Percentiles rank a stretch among this genome's conserved stretches.
Evolutionary conservation across 2,329 filamentous ascomycete species (phyloP).

Genomic region (Cordyceps cicadae): DNA sequence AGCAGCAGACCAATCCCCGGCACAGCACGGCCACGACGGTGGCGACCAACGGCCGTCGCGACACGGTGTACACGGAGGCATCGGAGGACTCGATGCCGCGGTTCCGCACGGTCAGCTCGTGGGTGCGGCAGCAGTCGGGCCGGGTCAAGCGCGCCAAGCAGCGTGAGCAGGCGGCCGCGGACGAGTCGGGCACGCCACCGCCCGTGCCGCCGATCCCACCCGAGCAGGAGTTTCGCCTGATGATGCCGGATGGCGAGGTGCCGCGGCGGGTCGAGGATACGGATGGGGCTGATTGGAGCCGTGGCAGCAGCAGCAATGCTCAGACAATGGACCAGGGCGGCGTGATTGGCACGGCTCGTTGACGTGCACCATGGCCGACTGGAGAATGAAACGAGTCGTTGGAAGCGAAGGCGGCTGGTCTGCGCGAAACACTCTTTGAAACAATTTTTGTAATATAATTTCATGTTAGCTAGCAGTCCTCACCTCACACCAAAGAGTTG

Average conservation of each 20-base stretch:
- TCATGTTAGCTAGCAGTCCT: not conserved
- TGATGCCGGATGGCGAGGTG: slow-evolving; percentile 43
- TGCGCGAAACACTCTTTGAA: not conserved
- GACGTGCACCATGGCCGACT: not conserved
- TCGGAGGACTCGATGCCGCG: slow-evolving; percentile 47
- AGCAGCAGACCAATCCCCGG: slow-evolving; percentile 10
- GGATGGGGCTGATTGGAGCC: not conserved
- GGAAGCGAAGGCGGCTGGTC: not conserved
- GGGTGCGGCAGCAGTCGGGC: slow-evolving; percentile 57
- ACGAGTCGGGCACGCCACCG: slow-evolving; percentile 27
- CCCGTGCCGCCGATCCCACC: slow-evolving; percentile 34
- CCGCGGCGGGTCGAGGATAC: slow-evolving; percentile 33
- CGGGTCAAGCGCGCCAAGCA: slow-evolving; percentile 41
- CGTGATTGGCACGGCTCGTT: slow-evolving; percentile 5
- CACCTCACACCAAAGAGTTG: not conserved
- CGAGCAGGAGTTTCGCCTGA: slow-evolving; percentile 40
- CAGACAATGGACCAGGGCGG: not conserved
- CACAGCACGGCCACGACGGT: slow-evolving; percentile 8
- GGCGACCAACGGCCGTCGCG: slow-evolving; percentile 24
- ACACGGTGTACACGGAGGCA: slow-evolving; percentile 44
- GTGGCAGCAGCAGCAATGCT: not conserved
- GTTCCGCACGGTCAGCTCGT: slow-evolving; percentile 52
- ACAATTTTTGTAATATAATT: not conserved
- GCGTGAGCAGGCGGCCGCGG: slow-evolving; percentile 21
- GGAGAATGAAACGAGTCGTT: not conserved